Conservation (phyloP, 2,329 filamentous ascomycete genomes). For the Pyricularia sp. region DNA sequence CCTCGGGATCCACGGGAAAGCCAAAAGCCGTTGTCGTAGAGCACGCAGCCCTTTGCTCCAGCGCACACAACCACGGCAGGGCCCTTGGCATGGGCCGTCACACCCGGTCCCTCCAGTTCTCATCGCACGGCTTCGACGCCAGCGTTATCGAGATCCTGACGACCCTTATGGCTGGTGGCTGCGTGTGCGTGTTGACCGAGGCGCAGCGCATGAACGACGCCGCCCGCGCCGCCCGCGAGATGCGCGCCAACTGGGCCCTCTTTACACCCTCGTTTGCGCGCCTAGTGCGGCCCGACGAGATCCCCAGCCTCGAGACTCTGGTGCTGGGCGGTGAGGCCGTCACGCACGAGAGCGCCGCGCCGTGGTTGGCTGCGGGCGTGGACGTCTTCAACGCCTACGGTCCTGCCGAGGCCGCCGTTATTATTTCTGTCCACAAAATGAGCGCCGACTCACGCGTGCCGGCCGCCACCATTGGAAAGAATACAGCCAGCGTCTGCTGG, state of each 20-base stretch:
- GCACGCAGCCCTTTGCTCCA: slow-evolving; percentile 47
- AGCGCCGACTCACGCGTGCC: neutral
- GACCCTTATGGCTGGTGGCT: slow-evolving; percentile 45
- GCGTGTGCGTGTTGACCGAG: slow-evolving; percentile 47
- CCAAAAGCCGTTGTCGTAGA: slow-evolving; percentile 54
- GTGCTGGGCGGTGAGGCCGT: neutral
- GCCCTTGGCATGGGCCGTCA: slow-evolving; percentile 36
- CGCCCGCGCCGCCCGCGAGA: slow-evolving; percentile 35
- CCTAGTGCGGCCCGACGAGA: neutral
- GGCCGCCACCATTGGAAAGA: neutral
- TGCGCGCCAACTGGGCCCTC: slow-evolving; percentile 41
- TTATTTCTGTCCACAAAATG: neutral
- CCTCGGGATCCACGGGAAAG: slow-evolving; percentile 44
- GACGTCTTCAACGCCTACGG: neutral
- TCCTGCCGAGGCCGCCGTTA: neutral
- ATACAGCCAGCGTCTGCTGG: neutral
- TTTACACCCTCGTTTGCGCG: slow-evolving; percentile 51
- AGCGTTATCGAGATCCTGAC: slow-evolving; percentile 44
- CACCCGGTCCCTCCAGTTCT: slow-evolving; percentile 50
- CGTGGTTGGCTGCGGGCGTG: neutral
- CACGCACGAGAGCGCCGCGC: neutral
- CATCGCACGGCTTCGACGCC: slow-evolving; percentile 46
- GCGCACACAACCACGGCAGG: slow-evolving; percentile 39
- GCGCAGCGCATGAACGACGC: slow-evolving; percentile 40
- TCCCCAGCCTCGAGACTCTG: neutral